Evolutionary conservation across 1,284 basidiomycete species (phyloP), one percentile per base, ranked within the genome.

Genomic region (Tremellales sp.): DNA sequence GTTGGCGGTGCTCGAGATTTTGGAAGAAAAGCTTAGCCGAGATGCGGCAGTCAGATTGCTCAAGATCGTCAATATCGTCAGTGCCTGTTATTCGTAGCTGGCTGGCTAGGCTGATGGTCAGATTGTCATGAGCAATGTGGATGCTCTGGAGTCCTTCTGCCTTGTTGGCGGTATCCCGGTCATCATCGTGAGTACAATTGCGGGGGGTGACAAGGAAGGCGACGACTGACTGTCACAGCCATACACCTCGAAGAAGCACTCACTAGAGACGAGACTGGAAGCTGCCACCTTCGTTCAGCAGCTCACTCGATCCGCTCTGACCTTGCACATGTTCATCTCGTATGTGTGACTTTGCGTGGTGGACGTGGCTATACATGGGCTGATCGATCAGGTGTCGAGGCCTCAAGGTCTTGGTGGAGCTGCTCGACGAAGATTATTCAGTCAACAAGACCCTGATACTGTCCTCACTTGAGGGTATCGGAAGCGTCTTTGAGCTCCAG

Each of bases 291-390:
- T 97, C 72, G 88, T 98, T 49, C 86, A 88, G 41, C 77, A 94
- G 24, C 82, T 97, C 40, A 90, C 93, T 54, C 87, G 90, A 0
- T 96, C 91, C 4, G 85, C 91, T 4, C 75, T 97, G 53, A 97
- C 94, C 12, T 75, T 97, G 40, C 92, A 97, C 69, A 97, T 96
- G 92, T 96, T 97, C 75, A 94, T 97, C 60, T 89, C 89, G 85
- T 90, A 65, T 54, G 87, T 81, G 3, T 5, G n/a, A 15, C 19
- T n/a, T n/a, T 22, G 6, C 22, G 22, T 4, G 4, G 3, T 41
- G 13, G 26, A 15, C 7, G 6, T n/a, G 2, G 7, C n/a, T 58
- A 55, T 11, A 37, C 52, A 36, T 35, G 29, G 45, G 49, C 51
- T 19, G 13, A 21, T n/a, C 8, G 15, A 10, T 3, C n/a, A 92